phyloP scores from a whole-genome alignment of 1,139 yeast species.

The Hanseniaspora uvarum region DNA sequence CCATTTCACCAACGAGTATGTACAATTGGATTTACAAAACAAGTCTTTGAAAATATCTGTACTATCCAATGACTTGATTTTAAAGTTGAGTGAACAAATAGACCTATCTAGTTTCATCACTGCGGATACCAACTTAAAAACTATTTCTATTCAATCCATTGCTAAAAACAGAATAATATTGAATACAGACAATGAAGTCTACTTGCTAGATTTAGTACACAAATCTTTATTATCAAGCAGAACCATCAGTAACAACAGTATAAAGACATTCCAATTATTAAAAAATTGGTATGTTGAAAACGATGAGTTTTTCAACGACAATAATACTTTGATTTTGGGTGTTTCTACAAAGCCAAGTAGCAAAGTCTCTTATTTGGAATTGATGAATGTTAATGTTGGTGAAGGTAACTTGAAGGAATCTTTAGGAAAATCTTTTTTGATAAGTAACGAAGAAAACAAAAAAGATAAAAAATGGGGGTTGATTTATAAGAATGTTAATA shows the following conservation, averaged over 20 bases:
- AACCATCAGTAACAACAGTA: constrained; percentile 25
- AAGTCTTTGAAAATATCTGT: constrained; percentile 3
- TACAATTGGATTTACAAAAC: constrained; percentile 20
- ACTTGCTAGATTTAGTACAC: constrained; percentile 37
- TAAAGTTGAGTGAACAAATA: constrained; percentile 25
- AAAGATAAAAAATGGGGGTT: constrained; percentile 21
- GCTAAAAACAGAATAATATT: constrained; percentile 34
- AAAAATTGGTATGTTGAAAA: constrained; percentile 24
- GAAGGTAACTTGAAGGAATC: constrained; percentile 62
- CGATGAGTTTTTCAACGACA: constrained; percentile 17
- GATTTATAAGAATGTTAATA: constrained; percentile 14
- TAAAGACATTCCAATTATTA: constrained; percentile 29
- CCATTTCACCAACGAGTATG: constrained; percentile 24
- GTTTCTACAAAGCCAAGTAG: constrained; percentile 27
- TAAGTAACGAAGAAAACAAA: constrained; percentile 19
- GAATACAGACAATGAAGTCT: constrained; percentile 31
- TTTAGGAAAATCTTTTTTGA: constrained; percentile 50
- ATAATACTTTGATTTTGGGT: constrained; percentile 27
- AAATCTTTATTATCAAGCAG: constrained; percentile 34
- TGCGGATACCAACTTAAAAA: constrained; percentile 17
- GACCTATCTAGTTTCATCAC: constrained; percentile 17
- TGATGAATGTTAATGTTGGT: constrained; percentile 52
- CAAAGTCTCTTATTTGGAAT: constrained; percentile 30
- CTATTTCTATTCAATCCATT: constrained; percentile 29
- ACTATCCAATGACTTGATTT: constrained; percentile 19